Conservation (phyloP, 2,329 filamentous ascomycete species). For the Pseudogymnoascus sp. region DNA sequence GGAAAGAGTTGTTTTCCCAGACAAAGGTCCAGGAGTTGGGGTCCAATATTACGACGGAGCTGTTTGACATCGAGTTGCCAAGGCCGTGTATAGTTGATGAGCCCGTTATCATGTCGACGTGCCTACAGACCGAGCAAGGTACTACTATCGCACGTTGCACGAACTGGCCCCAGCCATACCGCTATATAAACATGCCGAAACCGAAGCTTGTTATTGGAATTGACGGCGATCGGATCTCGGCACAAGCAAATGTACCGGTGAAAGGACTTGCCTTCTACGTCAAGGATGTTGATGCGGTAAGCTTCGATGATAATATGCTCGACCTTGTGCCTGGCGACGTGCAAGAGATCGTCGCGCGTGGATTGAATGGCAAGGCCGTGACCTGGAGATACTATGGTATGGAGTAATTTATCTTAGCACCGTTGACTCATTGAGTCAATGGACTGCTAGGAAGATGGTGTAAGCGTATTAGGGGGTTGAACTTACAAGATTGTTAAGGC, state of each 20-base stretch:
- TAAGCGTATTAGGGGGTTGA: neutral
- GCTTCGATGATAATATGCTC: constrained; percentile 56
- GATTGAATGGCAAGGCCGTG: constrained; percentile 22
- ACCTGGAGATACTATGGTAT: neutral
- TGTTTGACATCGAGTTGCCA: constrained; percentile 27
- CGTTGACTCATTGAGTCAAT: neutral
- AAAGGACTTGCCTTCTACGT: constrained; percentile 56
- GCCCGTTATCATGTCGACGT: neutral
- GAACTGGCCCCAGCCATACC: constrained; percentile 64
- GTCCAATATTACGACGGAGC: constrained; percentile 33
- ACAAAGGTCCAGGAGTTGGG: neutral
- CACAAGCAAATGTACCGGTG: constrained; percentile 54
- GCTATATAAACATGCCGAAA: constrained; percentile 38
- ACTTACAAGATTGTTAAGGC: neutral
- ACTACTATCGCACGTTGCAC: constrained; percentile 52
- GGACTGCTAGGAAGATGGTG: neutral
- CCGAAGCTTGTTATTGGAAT: constrained; percentile 14
- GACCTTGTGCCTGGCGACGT: constrained; percentile 59
- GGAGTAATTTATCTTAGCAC: neutral
- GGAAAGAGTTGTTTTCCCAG: neutral
- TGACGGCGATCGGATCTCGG: constrained; percentile 36
- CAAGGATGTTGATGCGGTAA: constrained; percentile 44
- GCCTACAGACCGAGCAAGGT: constrained; percentile 35
- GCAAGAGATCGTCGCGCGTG: constrained; percentile 43
- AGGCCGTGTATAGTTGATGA: neutral